Percentiles rank a stretch among this genome's conserved stretches.
Conservation (phyloP, 192 early-diverging fungal genomes). For the Phlyctochytrium arcticum region DNA sequence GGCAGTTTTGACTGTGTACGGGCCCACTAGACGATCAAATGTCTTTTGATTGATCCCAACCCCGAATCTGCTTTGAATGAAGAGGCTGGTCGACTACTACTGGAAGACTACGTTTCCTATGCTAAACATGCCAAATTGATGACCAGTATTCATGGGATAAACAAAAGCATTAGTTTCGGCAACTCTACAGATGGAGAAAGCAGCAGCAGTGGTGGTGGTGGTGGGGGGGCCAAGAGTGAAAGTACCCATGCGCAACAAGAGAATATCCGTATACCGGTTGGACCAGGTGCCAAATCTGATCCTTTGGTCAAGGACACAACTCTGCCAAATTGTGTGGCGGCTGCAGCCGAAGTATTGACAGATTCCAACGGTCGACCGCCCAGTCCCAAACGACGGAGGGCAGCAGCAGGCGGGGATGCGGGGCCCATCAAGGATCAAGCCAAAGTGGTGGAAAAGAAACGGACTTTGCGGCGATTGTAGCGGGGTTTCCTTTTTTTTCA, state of each 20-base stretch:
- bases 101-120: slow-evolving; percentile 85
- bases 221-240: not conserved
- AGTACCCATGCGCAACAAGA: not conserved
- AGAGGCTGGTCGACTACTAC: slow-evolving; percentile 84
- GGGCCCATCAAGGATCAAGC: slow-evolving; percentile 21
- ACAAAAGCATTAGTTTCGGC: not conserved
- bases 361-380: slow-evolving; percentile 5
- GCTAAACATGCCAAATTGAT: slow-evolving; percentile 72
- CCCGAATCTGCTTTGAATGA: slow-evolving; percentile 95
- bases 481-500: too few relatives aligned
- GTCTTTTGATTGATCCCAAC: slow-evolving; percentile 90
- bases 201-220: not conserved
- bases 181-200: not conserved
- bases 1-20: not conserved
- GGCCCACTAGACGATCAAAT: slow-evolving; percentile 77
- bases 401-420: too few relatives aligned
- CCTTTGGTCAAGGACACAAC: too few relatives aligned
- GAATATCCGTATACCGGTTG: too few relatives aligned
- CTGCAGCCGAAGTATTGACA: not conserved
- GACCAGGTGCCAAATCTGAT: too few relatives aligned
- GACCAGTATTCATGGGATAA: slow-evolving; percentile 74
- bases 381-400: slow-evolving; percentile 23
- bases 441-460: slow-evolving; percentile 34
- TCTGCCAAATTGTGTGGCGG: too few relatives aligned
- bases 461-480: slow-evolving; percentile 30